A percentile compares a stretch with the other conserved stretches of the same genome.
These are phyloP conservation scores for Candida mattraensis DNA, from an alignment of 805 yeast genomes.

Conservation along the genomic window DNA sequence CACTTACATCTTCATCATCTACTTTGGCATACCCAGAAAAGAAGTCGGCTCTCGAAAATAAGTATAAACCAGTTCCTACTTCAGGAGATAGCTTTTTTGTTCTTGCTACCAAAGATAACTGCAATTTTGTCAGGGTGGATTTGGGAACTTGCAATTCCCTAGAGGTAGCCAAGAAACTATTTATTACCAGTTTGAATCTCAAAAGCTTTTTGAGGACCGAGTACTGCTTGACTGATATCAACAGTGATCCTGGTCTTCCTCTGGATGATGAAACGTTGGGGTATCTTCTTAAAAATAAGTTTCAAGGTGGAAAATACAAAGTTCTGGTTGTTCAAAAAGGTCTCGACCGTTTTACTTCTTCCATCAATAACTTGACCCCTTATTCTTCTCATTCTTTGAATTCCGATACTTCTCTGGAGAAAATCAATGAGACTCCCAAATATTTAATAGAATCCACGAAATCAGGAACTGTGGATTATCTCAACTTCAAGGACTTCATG, in stretches of 20 bases:
- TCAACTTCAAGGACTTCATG: slow-evolving; percentile 52
- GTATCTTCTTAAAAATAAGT: slow-evolving; percentile 35
- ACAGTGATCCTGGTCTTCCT: slow-evolving; percentile 55
- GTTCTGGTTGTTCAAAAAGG: slow-evolving; percentile 18
- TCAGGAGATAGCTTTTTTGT: slow-evolving; percentile 38
- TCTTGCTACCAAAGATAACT: slow-evolving; percentile 65
- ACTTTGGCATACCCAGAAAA: slow-evolving; percentile 5
- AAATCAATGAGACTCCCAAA: slow-evolving; percentile 66
- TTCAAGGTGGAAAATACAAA: slow-evolving; percentile 30
- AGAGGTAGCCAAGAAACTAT: slow-evolving; percentile 39
- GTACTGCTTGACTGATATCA: slow-evolving; percentile 68
- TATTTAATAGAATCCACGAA: slow-evolving; percentile 46
- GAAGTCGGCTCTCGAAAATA: slow-evolving; percentile 29
- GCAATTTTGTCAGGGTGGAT: slow-evolving; percentile 50
- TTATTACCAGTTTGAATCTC: slow-evolving; percentile 38
- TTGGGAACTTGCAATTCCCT: slow-evolving; percentile 32
- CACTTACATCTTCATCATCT: slow-evolving; percentile 7
- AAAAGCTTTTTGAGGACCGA: slow-evolving; percentile 7
- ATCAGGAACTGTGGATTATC: slow-evolving; percentile 48
- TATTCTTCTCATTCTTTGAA: slow-evolving; percentile 58
- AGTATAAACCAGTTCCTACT: slow-evolving; percentile 38
- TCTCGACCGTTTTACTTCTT: slow-evolving; percentile 2
- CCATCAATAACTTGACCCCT: slow-evolving; percentile 36
- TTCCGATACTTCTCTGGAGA: slow-evolving; percentile 36
- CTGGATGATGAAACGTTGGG: slow-evolving; percentile 50